Percentiles rank a stretch among this genome's conserved stretches.
These are phyloP conservation scores for Pouteria glomerata DNA, from an alignment of 148 eudicot genomes.

Conservation along the genomic window DNA sequence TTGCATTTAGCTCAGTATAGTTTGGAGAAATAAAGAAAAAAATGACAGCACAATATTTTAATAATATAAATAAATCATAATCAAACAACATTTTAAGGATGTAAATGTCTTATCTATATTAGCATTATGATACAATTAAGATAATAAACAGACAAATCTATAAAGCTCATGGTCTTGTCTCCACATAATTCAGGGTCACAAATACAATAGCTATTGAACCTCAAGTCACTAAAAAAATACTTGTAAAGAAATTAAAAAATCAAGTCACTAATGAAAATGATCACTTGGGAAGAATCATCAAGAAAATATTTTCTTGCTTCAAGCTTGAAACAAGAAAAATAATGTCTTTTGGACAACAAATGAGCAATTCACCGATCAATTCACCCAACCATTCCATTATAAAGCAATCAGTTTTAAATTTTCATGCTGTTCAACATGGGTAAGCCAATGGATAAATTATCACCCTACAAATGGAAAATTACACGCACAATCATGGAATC, in stretches of 20 bases:
- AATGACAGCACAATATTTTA: no score
- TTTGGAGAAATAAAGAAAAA: no score
- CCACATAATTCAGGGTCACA: slow-evolving; percentile 2
- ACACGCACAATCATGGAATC: background rate
- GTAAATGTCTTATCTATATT: no score
- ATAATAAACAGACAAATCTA: background rate
- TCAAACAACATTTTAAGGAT: no score
- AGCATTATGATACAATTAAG: no score
- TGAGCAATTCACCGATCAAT: background rate
- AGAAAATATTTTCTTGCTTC: background rate
- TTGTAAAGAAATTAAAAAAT: no score
- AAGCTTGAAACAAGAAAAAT: background rate
- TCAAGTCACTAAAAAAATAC: background rate
- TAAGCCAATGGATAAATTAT: slow-evolving; percentile 3
- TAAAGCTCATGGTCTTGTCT: background rate
- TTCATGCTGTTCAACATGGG: background rate
- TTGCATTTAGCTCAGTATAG: no score
- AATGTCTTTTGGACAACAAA: background rate
- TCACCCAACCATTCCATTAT: no score
- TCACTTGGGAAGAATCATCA: background rate
- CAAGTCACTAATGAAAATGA: background rate
- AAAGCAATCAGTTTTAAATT: no score
- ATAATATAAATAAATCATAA: no score
- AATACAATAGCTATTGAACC: background rate
- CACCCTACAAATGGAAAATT: background rate